phyloP scores from a whole-genome alignment of 1,284 basidiomycete genomes.

The Xerocomus cyaneibrunnescens region DNA sequence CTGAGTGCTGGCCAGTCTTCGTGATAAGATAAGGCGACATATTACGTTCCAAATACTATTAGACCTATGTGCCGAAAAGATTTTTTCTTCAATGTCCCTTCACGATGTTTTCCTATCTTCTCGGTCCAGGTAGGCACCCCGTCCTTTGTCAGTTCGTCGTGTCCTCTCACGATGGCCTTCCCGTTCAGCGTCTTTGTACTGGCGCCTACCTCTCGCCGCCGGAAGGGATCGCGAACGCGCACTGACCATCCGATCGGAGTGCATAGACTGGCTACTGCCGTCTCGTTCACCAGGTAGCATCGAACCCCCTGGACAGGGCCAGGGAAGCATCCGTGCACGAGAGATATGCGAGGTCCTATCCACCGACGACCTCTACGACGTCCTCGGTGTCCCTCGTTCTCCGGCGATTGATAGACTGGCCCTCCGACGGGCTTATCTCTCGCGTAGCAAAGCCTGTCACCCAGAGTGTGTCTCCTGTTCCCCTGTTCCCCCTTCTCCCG shows the following conservation, averaged over 20 bases:
- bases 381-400: conserved; percentile 62
- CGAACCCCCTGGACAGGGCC: conserved; percentile 2
- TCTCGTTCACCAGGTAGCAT: conserved; percentile 5
- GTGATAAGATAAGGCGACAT: conserved; percentile 25
- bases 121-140: conserved; percentile 46
- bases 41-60: conserved; percentile 10
- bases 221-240: conserved; percentile 51
- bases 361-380: conserved; percentile 67
- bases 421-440: conserved; percentile 74
- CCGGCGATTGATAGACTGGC: conserved; percentile 58
- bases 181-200: conserved; percentile 51
- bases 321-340: conserved; percentile 36
- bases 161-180: conserved; percentile 3
- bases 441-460: conserved; percentile 74
- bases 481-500: not conserved
- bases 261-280: conserved; percentile 15
- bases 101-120: conserved; percentile 55
- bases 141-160: not conserved
- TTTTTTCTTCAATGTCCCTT: conserved; percentile 15
- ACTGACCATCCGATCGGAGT: conserved; percentile 26
- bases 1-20: not conserved
- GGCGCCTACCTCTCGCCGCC: conserved; percentile 61
- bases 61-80: conserved; percentile 1
- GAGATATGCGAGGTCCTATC: conserved; percentile 58
- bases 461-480: conserved; percentile 63